A percentile compares a stretch with the other conserved stretches of the same genome.
phyloP scores from a whole-genome alignment of 2,329 filamentous ascomycete genomes.

The Exophiala bonariae region DNA sequence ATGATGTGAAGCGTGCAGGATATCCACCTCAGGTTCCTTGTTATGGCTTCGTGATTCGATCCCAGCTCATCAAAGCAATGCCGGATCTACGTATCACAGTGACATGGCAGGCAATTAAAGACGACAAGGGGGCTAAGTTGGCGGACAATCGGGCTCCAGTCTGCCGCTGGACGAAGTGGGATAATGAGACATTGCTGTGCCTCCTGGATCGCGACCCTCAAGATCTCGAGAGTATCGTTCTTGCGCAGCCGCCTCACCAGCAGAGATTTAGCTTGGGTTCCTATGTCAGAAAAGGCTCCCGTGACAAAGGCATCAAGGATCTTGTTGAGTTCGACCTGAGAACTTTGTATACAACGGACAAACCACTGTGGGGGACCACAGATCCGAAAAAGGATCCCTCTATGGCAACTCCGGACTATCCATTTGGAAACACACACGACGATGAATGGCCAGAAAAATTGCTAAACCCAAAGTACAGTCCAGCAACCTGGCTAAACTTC shows the following conservation, averaged over 20 bases:
- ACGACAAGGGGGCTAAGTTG: no score
- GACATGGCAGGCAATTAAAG: background rate
- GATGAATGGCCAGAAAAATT: background rate
- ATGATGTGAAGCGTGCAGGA: constrained; percentile 2
- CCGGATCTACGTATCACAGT: background rate
- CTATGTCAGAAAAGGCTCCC: no score
- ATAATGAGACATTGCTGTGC: background rate
- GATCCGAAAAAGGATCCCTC: no score
- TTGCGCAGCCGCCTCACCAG: constrained; percentile 5
- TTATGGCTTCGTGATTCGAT: background rate
- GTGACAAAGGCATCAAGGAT: background rate
- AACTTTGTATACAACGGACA: no score
- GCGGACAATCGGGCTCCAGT: background rate
- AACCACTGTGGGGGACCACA: no score
- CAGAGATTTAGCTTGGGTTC: background rate
- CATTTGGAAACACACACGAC: background rate
- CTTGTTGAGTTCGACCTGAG: no score
- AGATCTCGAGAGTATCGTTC: background rate
- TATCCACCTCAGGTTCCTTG: background rate
- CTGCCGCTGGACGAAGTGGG: background rate
- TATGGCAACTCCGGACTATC: no score
- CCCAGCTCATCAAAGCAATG: background rate
- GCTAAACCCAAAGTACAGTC: no score
- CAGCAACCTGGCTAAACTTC: no score
- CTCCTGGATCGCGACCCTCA: background rate